Evolutionary conservation across 163 green algal species (phyloP), one percentile per base, ranked within the genome.

Genomic region (Scenedesmus sp.): DNA sequence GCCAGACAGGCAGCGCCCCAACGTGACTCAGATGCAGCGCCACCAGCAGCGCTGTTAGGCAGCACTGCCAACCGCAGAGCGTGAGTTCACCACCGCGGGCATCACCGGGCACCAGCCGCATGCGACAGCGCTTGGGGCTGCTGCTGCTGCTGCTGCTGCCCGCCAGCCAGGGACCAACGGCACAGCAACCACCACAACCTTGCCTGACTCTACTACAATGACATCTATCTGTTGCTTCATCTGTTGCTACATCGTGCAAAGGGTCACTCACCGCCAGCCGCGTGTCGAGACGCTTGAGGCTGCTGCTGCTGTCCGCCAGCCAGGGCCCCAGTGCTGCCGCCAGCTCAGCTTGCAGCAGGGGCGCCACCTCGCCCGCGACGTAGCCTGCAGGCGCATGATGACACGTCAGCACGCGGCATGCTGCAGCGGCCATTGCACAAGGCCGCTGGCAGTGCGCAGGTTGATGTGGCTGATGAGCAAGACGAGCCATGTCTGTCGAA

Each of bases 251-350:
- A 26, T 18, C 0, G 3, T 53, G 76, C 65, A 49, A 30, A 37
- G 26, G n/a, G 3, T 4, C 35, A 83, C 93, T 82, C 81, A 96
- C 94, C 83, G 93, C 93, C 44, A 96, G 83, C 3, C 93, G 88
- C 37, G 93, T 91, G 51, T 94, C 93, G 18, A 96, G 89, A 5
- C 89, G 46, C 12, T 90, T 91, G 24, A 96, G 88, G 4, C 86
- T 89, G 10, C 87, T 85, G 51, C 80, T 90, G 87, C 93, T 92
- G 43, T 95, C 92, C 51, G 89, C 90, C 88, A 94, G 88, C 90
- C 94, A 93, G 40, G 72, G 18, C 0, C 89, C 80, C 78, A 95
- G 44, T 26, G 68, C 44, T 10, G 40, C 65, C n/a, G 42, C 24
- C 80, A 91, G 85, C 90, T 89, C 81, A 44, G 68, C 70, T 56